Evolutionary conservation across 2,329 filamentous ascomycete genomes (phyloP), one percentile per base, ranked within the genome.

Genomic region (Trichoderma afroharzianum): DNA sequence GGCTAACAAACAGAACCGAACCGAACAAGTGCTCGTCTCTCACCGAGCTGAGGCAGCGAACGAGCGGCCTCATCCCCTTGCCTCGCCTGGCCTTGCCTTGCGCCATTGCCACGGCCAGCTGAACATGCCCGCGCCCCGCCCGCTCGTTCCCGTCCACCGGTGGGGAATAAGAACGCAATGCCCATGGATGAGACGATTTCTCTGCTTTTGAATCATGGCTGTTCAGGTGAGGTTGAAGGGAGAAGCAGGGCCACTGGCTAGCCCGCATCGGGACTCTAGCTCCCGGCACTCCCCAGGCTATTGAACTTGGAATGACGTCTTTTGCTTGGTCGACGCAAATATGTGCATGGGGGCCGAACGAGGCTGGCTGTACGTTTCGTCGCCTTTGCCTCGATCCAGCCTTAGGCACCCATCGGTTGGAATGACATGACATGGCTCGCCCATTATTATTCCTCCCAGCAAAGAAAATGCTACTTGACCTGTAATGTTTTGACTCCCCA

Each of bases 191-290:
- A 26, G 26, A 28, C 24, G 59, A 63, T 63, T 63, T 6, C 3
- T 63, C 33, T 47, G 36, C 33, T 43, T 4, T 43, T n/a, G n/a
- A n/a, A n/a, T 63, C 59, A 63, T 63, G 59, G 59, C 14, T 63
- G 59, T 43, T 63, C 59, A 63, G 59, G 59, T 43, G 33, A 43
- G 59, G 59, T 63, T 63, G 59, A 62, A 62, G 59, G 33, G 59
- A 63, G 33, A 62, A 39, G 18, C 32, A 62, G 21, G 58, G 33
- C 59, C 24, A n/a, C 36, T 26, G 21, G 8, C 59, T 43, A 63
- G 33, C 33, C 59, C 36, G 24, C 33, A 28, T 63, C 59, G 24
- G 15, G 15, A 43, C 21, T 43, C 59, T 63, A 63, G 59, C 33
- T 24, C 59, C 33, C 36, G 59, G 33, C 39, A 43, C 33, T n/a